phyloP scores from a whole-genome alignment of 2,329 filamentous ascomycete species.

The Diaporthe destruens region DNA sequence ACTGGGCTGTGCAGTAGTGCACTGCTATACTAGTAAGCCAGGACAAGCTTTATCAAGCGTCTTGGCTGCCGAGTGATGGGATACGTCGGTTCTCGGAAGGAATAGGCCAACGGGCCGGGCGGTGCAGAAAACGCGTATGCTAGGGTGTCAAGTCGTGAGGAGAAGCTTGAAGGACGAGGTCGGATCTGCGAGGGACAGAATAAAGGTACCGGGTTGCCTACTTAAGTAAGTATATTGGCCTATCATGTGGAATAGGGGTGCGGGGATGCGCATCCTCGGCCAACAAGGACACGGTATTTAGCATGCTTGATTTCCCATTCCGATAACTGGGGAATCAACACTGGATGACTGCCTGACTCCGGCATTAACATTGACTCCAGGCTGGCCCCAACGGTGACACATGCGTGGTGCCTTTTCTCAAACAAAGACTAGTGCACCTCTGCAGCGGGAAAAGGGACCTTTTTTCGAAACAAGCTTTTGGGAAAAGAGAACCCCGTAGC shows the following conservation, averaged over 20 bases:
- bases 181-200: conserved; percentile 10
- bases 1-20: not conserved
- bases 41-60: conserved; percentile 14
- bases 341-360: not conserved
- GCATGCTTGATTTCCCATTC: not conserved
- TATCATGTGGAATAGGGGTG: not conserved
- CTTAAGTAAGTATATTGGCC: not conserved
- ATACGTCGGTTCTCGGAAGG: not conserved
- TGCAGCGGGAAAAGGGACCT: not conserved
- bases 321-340: not conserved
- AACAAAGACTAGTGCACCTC: conserved; percentile 9
- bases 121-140: not conserved
- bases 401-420: conserved; percentile 25
- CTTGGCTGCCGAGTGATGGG: conserved; percentile 1
- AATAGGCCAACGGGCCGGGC: conserved; percentile 3
- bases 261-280: not conserved
- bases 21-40: not conserved
- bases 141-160: not conserved
- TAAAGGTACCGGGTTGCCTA: conserved; percentile 1
- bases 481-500: conserved; percentile 9
- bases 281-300: not conserved
- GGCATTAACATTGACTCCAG: not conserved
- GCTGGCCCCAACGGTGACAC: not conserved
- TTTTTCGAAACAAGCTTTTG: conserved; percentile 20
- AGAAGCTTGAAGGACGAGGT: not conserved